Percentiles rank a stretch among this genome's conserved stretches.
These are phyloP conservation scores for Chrysophaeum taylorii DNA, from an alignment of 352 stramenopile genomes.

Conservation along the genomic window DNA sequence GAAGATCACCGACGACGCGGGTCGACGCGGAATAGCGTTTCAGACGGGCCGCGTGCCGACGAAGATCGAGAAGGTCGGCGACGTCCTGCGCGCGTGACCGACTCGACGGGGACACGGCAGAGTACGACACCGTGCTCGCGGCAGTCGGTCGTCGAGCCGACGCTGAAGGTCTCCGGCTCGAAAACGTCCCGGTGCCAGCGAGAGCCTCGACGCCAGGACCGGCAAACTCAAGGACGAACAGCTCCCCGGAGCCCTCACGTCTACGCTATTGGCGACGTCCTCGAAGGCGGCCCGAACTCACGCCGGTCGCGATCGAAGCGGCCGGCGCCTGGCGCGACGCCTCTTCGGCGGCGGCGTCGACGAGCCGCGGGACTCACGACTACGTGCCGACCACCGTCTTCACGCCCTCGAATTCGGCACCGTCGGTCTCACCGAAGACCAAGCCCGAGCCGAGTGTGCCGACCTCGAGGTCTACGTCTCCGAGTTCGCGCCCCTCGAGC, in stretches of 20 bases:
- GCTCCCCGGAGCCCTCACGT: constrained; percentile 79
- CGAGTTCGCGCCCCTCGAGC: constrained; percentile 89
- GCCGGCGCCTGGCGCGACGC: constrained; percentile 70
- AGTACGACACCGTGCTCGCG: constrained; percentile 92
- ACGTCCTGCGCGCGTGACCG: constrained; percentile 54
- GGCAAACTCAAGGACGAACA: constrained; percentile 85
- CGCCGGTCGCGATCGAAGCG: constrained; percentile 91
- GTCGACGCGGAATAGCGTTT: constrained; percentile 82
- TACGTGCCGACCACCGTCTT: constrained; percentile 62
- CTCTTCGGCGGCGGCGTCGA: constrained; percentile 61
- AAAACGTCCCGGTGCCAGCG: constrained; percentile 62
- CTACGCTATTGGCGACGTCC: constrained; percentile 92
- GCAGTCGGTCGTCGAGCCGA: constrained; percentile 81
- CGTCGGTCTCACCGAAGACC: constrained; percentile 90
- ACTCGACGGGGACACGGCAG: constrained; percentile 62
- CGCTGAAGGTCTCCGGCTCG: constrained; percentile 61
- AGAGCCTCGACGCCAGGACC: constrained; percentile 75
- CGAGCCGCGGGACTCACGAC: constrained; percentile 25
- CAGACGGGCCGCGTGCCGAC: constrained; percentile 70
- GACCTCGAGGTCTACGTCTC: constrained; percentile 89
- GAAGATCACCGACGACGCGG: constrained; percentile 77
- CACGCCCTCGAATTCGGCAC: constrained; percentile 94
- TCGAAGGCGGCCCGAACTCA: constrained; percentile 87
- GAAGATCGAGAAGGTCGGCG: constrained; percentile 73
- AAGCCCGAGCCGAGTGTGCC: constrained; percentile 69